A percentile compares a stretch with the other conserved stretches of the same genome.
Evolutionary conservation across 2,329 filamentous ascomycete species (phyloP).

Genomic region (Grosmannia penicillata): DNA sequence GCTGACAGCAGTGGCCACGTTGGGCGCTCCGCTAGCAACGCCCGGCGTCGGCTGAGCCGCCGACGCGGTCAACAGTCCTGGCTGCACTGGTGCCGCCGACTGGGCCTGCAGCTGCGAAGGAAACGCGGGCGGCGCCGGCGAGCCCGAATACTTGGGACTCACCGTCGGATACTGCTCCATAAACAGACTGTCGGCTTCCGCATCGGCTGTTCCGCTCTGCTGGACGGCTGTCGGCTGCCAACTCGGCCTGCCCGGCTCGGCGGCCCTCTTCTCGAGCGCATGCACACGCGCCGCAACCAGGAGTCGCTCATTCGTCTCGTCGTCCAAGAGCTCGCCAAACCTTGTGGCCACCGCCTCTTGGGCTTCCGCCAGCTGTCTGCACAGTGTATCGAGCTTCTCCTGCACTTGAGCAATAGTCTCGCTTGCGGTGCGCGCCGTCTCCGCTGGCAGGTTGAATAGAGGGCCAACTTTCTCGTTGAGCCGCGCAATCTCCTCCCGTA

Average conservation of each 20-base stretch:
- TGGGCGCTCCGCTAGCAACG: too few species aligned
- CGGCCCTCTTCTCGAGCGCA: constrained; percentile 1
- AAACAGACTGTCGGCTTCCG: too few species aligned
- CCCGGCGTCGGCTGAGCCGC: too few species aligned
- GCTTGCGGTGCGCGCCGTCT: neutral
- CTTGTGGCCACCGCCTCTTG: neutral
- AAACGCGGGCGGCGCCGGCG: too few species aligned
- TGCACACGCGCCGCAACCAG: constrained; percentile 1
- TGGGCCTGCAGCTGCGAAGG: too few species aligned
- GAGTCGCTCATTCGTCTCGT: neutral
- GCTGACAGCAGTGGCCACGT: neutral
- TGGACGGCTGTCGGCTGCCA: too few species aligned
- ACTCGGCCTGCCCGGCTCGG: too few species aligned
- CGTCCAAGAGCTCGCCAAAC: constrained; percentile 3
- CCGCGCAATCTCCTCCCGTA: constrained; percentile 6
- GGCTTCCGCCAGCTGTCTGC: neutral
- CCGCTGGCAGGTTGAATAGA: neutral
- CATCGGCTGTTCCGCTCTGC: too few species aligned
- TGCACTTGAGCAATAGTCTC: neutral
- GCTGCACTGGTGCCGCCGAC: too few species aligned
- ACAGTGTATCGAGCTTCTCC: too few species aligned
- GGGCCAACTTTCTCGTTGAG: constrained; percentile 3
- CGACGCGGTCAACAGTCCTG: too few species aligned
- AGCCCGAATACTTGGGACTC: neutral
- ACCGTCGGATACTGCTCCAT: too few species aligned